Evolutionary conservation across 495 filamentous ascomycete species (phyloP), one percentile per base, ranked within the genome.

Genomic region (Penicillium parvum): DNA sequence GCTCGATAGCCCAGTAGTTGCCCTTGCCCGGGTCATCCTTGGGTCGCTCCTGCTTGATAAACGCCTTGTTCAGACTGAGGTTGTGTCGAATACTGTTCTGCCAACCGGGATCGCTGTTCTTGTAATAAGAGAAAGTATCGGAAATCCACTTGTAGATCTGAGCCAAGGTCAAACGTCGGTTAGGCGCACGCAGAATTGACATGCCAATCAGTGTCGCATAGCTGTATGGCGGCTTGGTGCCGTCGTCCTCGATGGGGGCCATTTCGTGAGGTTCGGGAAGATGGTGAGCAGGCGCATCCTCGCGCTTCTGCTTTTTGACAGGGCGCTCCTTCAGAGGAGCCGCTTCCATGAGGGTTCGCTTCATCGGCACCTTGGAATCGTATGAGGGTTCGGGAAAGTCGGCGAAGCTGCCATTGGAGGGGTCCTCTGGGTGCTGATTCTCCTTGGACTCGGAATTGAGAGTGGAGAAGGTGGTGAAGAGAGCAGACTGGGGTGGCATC

Each of bases 81-180:
- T 98, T 98, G 57, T 98, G 92, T 1, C 92, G 84, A 63, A 98
- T 98, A 68, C 91, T 96, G 61, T 98, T 98, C 65, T 96, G 90
- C 92, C 92, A 98, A 18, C 92, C 91, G 4, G 86, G 77, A 41
- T 95, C 88, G 23, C 81, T 76, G 12, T 80, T 78, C 42, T 81
- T 82, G 69, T 96, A 98, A 63, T 86, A 95, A 2, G 76, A 78
- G 61, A 88, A 98, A 3, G 84, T 92, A 58, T 97, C 88, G 1
- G 88, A 89, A 45, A 98, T 97, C 92, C 92, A 98, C 57, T 92
- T 95, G 77, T 98, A 98, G 48, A 98, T 98, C 59, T 96, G 90
- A n/a, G 90, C 82, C 1, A 98, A 74, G 2, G 92, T 96, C 36
- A 98, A 70, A 27, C 86, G 82, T 16, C 88, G 82, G 29, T 86